Evolutionary conservation across 768 basidiomycete genomes (phyloP).

Genomic region (Amanita fuliginea): DNA sequence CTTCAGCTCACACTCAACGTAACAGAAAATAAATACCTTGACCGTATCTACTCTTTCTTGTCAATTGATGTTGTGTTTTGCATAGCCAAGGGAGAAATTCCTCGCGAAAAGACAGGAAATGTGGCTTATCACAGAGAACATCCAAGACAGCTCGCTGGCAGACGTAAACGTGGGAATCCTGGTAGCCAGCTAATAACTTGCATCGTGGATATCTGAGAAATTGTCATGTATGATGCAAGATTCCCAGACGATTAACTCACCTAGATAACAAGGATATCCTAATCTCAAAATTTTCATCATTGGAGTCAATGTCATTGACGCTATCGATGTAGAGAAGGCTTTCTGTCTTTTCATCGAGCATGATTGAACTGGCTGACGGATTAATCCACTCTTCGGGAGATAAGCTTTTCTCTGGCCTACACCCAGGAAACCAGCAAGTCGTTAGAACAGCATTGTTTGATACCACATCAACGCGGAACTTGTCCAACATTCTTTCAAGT

Average conservation of each 20-base stretch:
- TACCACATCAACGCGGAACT: slow-evolving; percentile 65
- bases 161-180: slow-evolving; percentile 89
- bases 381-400: slow-evolving; percentile 62
- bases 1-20: background rate
- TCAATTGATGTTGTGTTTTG: slow-evolving; percentile 68
- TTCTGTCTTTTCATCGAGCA: slow-evolving; percentile 55
- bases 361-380: slow-evolving; percentile 35
- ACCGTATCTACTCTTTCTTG: slow-evolving; percentile 49
- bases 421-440: slow-evolving; percentile 50
- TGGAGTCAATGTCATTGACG: slow-evolving; percentile 53
- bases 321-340: slow-evolving; percentile 69
- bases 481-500: slow-evolving; percentile 62
- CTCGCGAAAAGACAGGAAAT: slow-evolving; percentile 76
- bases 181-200: slow-evolving; percentile 53
- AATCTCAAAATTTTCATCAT: slow-evolving; percentile 62
- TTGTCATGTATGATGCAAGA: background rate
- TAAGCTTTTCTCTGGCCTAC: slow-evolving; percentile 40
- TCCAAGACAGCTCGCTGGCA: slow-evolving; percentile 70
- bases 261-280: slow-evolving; percentile 64
- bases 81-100: slow-evolving; percentile 92
- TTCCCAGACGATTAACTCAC: slow-evolving; percentile 23
- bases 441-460: slow-evolving; percentile 55
- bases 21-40: slow-evolving; percentile 24
- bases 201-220: slow-evolving; percentile 55
- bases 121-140: slow-evolving; percentile 51